These are phyloP conservation scores for Hypocrella siamensis DNA, from an alignment of 2,329 filamentous ascomycete genomes.

Conservation along the genomic window DNA sequence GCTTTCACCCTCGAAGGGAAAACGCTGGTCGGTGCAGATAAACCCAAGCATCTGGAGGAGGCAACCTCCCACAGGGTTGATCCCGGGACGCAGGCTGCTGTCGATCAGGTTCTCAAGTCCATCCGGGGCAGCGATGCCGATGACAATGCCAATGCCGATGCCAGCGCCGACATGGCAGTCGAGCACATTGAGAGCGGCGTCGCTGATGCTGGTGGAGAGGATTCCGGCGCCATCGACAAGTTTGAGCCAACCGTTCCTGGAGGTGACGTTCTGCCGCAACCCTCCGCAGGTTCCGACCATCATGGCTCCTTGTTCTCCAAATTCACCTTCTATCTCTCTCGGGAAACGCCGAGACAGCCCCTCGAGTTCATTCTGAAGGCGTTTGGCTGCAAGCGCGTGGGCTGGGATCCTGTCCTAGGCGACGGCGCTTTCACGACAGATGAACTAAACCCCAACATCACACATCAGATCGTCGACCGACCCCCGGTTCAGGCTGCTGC, in stretches of 20 bases:
- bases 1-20: constrained; percentile 78
- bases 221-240: constrained; percentile 61
- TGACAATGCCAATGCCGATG: too few relatives aligned
- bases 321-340: constrained; percentile 82
- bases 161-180: constrained; percentile 26
- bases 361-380: constrained; percentile 86
- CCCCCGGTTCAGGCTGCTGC: constrained; percentile 52
- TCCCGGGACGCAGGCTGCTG: constrained; percentile 47
- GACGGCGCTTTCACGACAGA: constrained; percentile 86
- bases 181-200: constrained; percentile 21
- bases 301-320: constrained; percentile 68
- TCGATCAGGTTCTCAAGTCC: constrained; percentile 53
- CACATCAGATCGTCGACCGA: constrained; percentile 90
- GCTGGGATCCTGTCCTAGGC: constrained; percentile 83
- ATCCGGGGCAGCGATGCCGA: too few relatives aligned
- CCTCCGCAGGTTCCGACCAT: constrained; percentile 47
- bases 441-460: constrained; percentile 77
- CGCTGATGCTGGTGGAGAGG: constrained; percentile 17
- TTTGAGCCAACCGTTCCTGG: constrained; percentile 75
- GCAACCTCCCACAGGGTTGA: constrained; percentile 34
- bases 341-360: constrained; percentile 79
- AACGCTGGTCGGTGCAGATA: constrained; percentile 41
- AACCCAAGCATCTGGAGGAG: constrained; percentile 37
- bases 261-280: constrained; percentile 76
- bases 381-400: constrained; percentile 90